Evolutionary conservation across 1,284 basidiomycete genomes (phyloP).

Genomic region (Naganishia liquefaciens): DNA sequence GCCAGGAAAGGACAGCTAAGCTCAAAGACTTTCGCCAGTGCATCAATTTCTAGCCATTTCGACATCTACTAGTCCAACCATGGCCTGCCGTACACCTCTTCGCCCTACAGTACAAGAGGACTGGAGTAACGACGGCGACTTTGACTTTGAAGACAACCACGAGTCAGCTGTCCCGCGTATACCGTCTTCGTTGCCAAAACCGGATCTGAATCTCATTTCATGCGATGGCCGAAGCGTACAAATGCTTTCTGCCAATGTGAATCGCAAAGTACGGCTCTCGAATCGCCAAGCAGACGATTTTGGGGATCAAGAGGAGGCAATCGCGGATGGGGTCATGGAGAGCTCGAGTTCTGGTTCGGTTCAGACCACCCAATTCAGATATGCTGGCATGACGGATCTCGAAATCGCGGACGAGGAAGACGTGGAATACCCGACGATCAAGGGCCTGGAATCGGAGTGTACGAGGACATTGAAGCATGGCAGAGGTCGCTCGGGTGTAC

Average conservation of each 20-base stretch:
- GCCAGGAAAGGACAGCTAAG: neutral
- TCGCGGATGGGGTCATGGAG: conserved; percentile 15
- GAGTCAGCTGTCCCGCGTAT: neutral
- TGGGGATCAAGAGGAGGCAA: neutral
- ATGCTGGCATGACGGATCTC: conserved; percentile 10
- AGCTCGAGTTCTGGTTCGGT: conserved; percentile 17
- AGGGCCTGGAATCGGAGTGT: conserved; percentile 1
- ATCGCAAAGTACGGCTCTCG: neutral
- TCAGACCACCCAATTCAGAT: neutral
- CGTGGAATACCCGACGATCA: conserved; percentile 20
- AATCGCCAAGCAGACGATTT: neutral
- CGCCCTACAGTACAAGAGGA: neutral
- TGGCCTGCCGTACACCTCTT: conserved; percentile 2
- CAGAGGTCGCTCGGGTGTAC: neutral
- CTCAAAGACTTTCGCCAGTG: neutral
- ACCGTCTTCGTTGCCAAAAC: neutral
- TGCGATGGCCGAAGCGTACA: conserved; percentile 10
- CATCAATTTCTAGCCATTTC: neutral
- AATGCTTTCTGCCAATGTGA: neutral
- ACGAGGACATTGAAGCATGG: neutral
- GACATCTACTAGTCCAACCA: neutral
- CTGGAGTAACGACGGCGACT: conserved; percentile 29
- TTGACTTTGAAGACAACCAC: conserved; percentile 1
- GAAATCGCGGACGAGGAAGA: conserved; percentile 15
- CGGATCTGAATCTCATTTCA: neutral